Evolutionary conservation across 768 basidiomycete species (phyloP).

Genomic region (Mycena galopus): DNA sequence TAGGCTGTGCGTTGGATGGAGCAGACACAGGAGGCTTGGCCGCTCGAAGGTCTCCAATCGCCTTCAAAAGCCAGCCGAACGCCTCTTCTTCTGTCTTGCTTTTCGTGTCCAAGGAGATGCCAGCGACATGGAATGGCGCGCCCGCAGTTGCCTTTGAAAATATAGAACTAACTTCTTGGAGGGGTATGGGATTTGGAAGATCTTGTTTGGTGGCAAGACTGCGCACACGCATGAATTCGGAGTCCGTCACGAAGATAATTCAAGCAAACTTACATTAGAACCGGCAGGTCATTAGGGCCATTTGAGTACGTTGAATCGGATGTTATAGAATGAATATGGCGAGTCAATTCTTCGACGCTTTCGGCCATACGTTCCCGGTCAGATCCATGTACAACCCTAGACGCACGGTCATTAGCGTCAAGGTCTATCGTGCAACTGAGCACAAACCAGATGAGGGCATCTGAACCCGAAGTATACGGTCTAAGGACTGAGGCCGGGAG

Average conservation of each 20-base stretch:
- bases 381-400: conserved; percentile 59
- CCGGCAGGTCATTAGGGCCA: conserved; percentile 38
- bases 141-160: conserved; percentile 48
- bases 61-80: conserved; percentile 54
- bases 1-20: conserved; percentile 36
- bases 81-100: conserved; percentile 47
- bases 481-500: conserved; percentile 40
- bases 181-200: conserved; percentile 61
- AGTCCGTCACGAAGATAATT: neutral
- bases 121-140: conserved; percentile 44
- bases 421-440: neutral
- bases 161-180: conserved; percentile 60
- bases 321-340: conserved; percentile 14
- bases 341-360: conserved; percentile 62
- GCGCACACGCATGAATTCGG: neutral
- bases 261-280: conserved; percentile 47
- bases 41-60: conserved; percentile 44
- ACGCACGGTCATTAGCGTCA: neutral
- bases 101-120: conserved; percentile 38
- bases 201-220: conserved; percentile 76
- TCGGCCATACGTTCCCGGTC: conserved; percentile 64
- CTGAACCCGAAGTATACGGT: conserved; percentile 48
- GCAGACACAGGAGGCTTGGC: neutral
- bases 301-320: neutral
- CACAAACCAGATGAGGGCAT: conserved; percentile 72